Base-by-base conservation (phyloP, 2,329 filamentous ascomycete genomes). In the Aquanectria penicillioides region DNA sequence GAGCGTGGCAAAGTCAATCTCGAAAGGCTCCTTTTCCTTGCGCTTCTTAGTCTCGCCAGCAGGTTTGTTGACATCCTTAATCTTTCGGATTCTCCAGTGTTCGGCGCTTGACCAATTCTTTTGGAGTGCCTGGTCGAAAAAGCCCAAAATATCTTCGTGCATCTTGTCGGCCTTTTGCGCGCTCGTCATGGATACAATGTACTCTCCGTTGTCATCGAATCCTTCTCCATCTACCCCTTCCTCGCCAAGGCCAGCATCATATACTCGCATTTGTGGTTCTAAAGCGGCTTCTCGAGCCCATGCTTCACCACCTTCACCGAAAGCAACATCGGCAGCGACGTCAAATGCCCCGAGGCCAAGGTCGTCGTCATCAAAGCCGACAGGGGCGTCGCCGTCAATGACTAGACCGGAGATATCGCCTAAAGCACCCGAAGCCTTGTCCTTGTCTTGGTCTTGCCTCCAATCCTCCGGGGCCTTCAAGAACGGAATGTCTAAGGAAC, bases 101-200 rank as follows among this genome's bases (percentile, higher is more conserved):
- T 98, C 95, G n/a, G 95, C 94, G 44, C 93, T 96, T 6, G 91
- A 90, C 94, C 95, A 99, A 71, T 97, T 97, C 83, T 97, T 98
- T 73, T 95, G 92, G 37, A 98, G 80, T 3, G 94, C 94, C 71
- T 97, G 93, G 74, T 99, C 95, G 72, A 99, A 99, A 79, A 98
- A 99, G 71, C 92, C 91, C n/a, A 99, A 84, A 57, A 99, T 97
- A 69, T 97, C 94, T 68, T 98, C 93, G 72, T 97, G 93, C 74
- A 90, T 79, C 71, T 83, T 83, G 69, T 92, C 92, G 47, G 83
- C 83, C 52, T 87, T 87, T 46, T 78, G 75, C 3, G 82, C 79
- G 67, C 90, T 90, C 34, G 86, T 86, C 80, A 97, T 87, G n/a
- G 91, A 91, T 7, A 97, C 86, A 20, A 89, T 83, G 72, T 93